Evolutionary conservation across 306 rosid species (phyloP), one percentile per base, ranked within the genome.

Genomic region (Calophaca sinica): DNA sequence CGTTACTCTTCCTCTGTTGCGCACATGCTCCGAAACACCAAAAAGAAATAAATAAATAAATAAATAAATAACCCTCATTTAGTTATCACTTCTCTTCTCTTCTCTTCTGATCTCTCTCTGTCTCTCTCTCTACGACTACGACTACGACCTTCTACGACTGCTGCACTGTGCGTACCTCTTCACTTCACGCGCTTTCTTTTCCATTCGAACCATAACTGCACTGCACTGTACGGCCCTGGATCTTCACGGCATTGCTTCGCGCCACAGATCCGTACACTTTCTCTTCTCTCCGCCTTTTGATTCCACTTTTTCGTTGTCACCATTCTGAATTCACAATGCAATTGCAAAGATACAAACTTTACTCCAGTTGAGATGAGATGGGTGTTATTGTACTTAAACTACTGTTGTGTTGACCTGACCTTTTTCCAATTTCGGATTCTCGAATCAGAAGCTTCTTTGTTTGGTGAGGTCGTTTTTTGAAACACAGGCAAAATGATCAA

Each of bases 401-500:
- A 20, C 26, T 20, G 26, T 20, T 0, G 26, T 20, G 1, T 0
- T 20, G 26, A 20, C 26, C 26, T 20, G 26, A 20, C 26, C 26
- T 20, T 20, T 20, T 20, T 20, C 26, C 26, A 20, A 1, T 20
- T 20, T 20, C 26, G 26, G 26, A 20, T 20, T 20, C 26, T 20
- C 26, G 26, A 20, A 20, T 20, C 26, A 20, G 26, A 20, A 1
- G 26, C 26, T 20, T 20, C 26, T 20, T 20, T 20, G 26, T 20
- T 20, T 20, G 26, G 26, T 20, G 26, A 20, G 26, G 26, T 20
- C 26, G 26, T 20, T 20, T 20, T 20, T 0, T 20, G 26, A 20
- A 20, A 20, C 26, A 20, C 1, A 20, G 26, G 26, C 26, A 51
- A 29, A 74, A 74, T 88, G 97, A 91, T 94, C 73, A 89, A 76